Percentiles rank a stretch among this genome's conserved stretches.
Evolutionary conservation across 495 filamentous ascomycete genomes (phyloP).

Genomic region (Penicillium ochrochloron): DNA sequence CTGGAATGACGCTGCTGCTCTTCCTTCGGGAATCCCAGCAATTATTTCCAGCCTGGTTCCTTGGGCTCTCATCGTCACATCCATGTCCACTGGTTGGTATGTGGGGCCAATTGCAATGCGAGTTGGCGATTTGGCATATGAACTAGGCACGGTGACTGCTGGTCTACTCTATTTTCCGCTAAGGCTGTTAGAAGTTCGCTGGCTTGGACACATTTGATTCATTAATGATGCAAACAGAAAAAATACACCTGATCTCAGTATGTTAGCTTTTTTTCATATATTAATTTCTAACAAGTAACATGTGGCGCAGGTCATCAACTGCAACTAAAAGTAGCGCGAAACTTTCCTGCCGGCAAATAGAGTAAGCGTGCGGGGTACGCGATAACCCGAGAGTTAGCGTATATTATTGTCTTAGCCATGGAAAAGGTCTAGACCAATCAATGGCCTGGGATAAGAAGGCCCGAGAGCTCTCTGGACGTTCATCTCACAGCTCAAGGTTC

Average conservation of each 20-base stretch:
- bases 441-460: background rate
- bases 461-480: background rate
- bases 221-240: background rate
- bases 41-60: background rate
- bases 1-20: background rate
- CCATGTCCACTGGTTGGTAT: slow-evolving; percentile 5
- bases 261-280: background rate
- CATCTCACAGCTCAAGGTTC: background rate
- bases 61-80: background rate
- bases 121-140: background rate
- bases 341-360: slow-evolving; percentile 1
- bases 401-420: background rate
- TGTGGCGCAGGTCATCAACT: background rate
- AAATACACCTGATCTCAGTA: background rate
- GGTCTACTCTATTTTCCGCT: background rate
- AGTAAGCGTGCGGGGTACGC: background rate
- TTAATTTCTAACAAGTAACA: background rate
- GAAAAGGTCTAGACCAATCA: background rate
- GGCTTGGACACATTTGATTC: background rate
- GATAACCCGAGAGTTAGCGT: background rate
- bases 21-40: background rate
- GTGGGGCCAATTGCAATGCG: slow-evolving; percentile 5
- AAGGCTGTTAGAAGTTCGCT: background rate
- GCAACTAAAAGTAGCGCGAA: background rate
- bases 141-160: background rate